Conservation (phyloP, 345 rosid species). For the Eucalyptus pauciflora region DNA sequence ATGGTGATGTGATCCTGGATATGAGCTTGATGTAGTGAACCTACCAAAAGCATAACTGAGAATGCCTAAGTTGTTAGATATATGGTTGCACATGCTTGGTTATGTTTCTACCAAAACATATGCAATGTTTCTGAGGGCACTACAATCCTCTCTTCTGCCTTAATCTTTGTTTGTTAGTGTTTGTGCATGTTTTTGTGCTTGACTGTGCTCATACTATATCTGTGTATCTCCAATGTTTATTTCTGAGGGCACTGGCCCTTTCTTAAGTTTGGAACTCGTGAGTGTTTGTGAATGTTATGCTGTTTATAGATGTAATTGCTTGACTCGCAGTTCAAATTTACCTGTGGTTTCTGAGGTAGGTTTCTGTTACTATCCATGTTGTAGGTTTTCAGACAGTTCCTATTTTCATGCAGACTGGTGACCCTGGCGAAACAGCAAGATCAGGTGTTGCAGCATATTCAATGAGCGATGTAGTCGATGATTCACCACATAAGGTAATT, state of each 20-base stretch:
- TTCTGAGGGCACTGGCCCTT: not conserved
- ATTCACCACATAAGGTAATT: slow-evolving; percentile 70
- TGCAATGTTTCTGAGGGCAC: not conserved
- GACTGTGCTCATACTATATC: not conserved
- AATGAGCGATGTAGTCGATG: slow-evolving; percentile 39
- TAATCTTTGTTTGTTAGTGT: not conserved
- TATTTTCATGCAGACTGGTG: slow-evolving; percentile 99
- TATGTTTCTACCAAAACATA: not conserved
- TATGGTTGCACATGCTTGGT: not conserved
- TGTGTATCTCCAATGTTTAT: not conserved
- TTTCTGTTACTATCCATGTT: slow-evolving; percentile 75
- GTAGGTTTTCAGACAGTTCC: slow-evolving; percentile 99
- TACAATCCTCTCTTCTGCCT: not conserved
- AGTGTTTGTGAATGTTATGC: not conserved
- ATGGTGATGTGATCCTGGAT: not conserved
- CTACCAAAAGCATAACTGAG: not conserved
- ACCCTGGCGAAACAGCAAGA: slow-evolving; percentile 33
- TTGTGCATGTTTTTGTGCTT: not conserved
- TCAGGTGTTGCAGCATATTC: slow-evolving; percentile 24
- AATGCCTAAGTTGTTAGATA: not conserved
- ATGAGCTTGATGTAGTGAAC: not conserved
- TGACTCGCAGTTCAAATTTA: slow-evolving; percentile 3
- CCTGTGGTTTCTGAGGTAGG: slow-evolving; percentile 66
- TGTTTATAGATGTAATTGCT: not conserved
- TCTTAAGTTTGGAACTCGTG: not conserved